Evolutionary conservation across 179 eudicot genomes (phyloP), one percentile per base, ranked within the genome.

Genomic region (Vitellaria paradoxa): DNA sequence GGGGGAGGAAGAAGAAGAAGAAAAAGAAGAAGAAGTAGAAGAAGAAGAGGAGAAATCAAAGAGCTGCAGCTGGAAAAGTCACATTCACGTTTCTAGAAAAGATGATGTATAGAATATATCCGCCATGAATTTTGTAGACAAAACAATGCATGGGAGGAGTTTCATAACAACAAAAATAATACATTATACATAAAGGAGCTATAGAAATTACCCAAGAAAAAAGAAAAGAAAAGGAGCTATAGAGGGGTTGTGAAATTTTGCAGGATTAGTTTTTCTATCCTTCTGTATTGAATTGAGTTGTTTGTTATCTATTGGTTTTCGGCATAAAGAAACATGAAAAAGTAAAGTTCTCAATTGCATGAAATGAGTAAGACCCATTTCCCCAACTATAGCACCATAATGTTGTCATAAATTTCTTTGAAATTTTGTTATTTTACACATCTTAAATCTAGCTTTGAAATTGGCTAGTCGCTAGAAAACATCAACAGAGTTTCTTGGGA

Each of bases 11-110:
- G 2, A 9, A 15, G 17, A 59, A 23, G 91, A 87, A 10, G 93
- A 85, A 69, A 90, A 89, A 1, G 91, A 89, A 30, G n/a, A n/a
- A n/a, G n/a, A n/a, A n/a, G n/a, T n/a, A n/a, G n/a, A n/a, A n/a
- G n/a, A n/a, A n/a, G n/a, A n/a, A n/a, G n/a, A n/a, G n/a, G 91
- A 84, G 50, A 88, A 82, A 79, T 88, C 91, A 10, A 88, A 86
- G 81, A 86, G 80, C 79, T 81, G 82, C 30, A 77, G 87, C 86
- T 87, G 91, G 85, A 88, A 77, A 81, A 81, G 80, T 26, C 83
- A 79, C 76, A 45, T 66, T 21, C 82, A 78, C 57, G 78, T 59
- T 37, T 72, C 86, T 46, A 82, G 79, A 61, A 75, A 76, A 72
- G n/a, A n/a, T n/a, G n/a, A n/a, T n/a, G n/a, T n/a, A n/a, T n/a